phyloP scores from a whole-genome alignment of 2,329 filamentous ascomycete genomes.

The Amphichorda felina region DNA sequence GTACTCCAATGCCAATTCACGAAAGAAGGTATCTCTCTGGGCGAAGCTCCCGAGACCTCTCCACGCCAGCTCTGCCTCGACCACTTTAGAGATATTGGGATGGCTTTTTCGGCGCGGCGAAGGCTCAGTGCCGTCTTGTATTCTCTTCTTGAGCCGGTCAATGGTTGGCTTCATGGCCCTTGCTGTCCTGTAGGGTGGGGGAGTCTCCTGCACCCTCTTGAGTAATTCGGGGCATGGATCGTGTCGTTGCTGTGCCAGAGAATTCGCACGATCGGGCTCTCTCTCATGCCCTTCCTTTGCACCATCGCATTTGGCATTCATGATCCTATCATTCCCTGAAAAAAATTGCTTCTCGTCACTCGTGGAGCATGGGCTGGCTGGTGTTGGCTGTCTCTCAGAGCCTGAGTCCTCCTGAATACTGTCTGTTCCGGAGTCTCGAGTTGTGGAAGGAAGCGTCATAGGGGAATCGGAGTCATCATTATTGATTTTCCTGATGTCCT shows the following conservation, averaged over 20 bases:
- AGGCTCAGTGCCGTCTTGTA: background rate
- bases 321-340: no score
- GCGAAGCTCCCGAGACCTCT: background rate
- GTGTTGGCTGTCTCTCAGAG: no score
- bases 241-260: background rate
- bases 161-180: conserved; percentile 1
- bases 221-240: background rate
- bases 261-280: no score
- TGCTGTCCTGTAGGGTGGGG: background rate
- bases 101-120: background rate
- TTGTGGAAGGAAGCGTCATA: no score
- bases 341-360: no score
- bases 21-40: background rate
- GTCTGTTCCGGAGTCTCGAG: no score
- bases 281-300: no score
- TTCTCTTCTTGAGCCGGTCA: background rate
- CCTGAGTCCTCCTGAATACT: no score
- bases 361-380: no score
- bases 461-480: no score
- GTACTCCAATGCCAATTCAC: background rate
- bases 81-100: background rate
- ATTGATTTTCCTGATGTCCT: no score
- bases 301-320: no score
- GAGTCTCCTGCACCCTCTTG: background rate
- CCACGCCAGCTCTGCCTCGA: background rate